Conservation (phyloP, 73 alveolate species). For the Stentor coeruleus region DNA sequence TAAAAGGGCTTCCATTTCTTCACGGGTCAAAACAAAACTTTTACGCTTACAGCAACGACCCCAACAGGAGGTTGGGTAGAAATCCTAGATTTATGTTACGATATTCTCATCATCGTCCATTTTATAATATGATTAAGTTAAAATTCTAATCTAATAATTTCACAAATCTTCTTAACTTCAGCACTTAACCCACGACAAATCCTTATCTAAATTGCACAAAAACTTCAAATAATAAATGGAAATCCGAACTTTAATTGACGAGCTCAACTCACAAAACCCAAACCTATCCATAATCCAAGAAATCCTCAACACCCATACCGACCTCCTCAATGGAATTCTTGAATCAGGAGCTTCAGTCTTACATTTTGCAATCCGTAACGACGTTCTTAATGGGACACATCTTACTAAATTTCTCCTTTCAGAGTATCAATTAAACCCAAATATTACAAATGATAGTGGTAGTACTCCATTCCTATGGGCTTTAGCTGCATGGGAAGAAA, state of each 20-base stretch:
- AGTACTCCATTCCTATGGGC: not conserved
- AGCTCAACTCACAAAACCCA: not conserved
- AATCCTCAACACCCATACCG: not conserved
- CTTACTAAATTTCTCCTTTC: not conserved
- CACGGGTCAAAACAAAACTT: not conserved
- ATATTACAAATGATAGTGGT: not conserved
- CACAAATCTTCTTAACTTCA: too few relatives aligned
- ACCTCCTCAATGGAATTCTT: not conserved
- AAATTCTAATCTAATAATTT: too few relatives aligned
- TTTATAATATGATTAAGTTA: too few relatives aligned
- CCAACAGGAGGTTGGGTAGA: slow-evolving; percentile 1
- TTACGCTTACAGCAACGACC: not conserved
- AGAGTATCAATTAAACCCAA: too few relatives aligned
- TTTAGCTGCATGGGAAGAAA: not conserved
- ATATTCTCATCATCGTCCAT: slow-evolving; percentile 12
- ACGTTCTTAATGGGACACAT: not conserved
- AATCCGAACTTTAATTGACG: not conserved
- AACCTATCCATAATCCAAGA: too few relatives aligned
- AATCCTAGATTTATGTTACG: not conserved
- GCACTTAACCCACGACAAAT: too few relatives aligned
- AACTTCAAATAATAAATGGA: too few relatives aligned
- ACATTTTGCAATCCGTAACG: not conserved
- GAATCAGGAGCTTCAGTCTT: not conserved
- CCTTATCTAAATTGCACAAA: too few relatives aligned
- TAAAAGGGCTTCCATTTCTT: not conserved